These are phyloP conservation scores for Psilocybe sp. DNA, from an alignment of 768 basidiomycete species.

Conservation along the genomic window DNA sequence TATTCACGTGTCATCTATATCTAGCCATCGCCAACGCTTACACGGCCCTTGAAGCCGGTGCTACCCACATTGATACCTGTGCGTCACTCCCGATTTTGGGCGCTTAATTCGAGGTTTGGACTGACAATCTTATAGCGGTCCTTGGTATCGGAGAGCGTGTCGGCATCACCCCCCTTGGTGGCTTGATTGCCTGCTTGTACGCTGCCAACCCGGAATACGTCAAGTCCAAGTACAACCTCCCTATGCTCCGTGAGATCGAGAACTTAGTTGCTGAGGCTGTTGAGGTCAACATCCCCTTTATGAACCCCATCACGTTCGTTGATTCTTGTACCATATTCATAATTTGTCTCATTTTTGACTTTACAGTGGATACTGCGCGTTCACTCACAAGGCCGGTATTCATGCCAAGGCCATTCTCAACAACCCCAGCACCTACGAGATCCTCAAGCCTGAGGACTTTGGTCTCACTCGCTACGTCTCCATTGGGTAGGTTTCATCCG, in stretches of 20 bases:
- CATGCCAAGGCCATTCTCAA: constrained; percentile 99
- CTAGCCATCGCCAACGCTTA: constrained; percentile 95
- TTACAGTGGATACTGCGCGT: constrained; percentile 93
- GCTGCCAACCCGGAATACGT: constrained; percentile 98
- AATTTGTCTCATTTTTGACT: neutral
- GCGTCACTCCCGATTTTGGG: constrained; percentile 21
- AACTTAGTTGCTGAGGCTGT: constrained; percentile 99
- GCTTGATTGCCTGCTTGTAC: constrained; percentile 94
- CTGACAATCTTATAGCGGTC: constrained; percentile 51
- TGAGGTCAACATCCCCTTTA: constrained; percentile 96
- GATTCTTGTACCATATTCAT: constrained; percentile 1
- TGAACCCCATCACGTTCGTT: constrained; percentile 87
- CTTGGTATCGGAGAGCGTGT: constrained; percentile 99
- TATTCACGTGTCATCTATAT: neutral
- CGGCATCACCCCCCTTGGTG: constrained; percentile 97
- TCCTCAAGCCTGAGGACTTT: constrained; percentile 98
- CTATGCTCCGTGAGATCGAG: constrained; percentile 97
- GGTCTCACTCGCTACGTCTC: constrained; percentile 97
- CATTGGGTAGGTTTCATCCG: constrained; percentile 62
- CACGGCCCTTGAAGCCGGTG: constrained; percentile 96
- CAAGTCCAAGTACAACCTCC: constrained; percentile 98
- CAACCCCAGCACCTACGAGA: constrained; percentile 99
- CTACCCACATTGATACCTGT: constrained; percentile 99
- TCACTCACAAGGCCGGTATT: constrained; percentile 99
- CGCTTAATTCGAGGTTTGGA: neutral